These are phyloP conservation scores for Penicillium odoratum DNA, from an alignment of 495 filamentous ascomycete species.

Conservation along the genomic window DNA sequence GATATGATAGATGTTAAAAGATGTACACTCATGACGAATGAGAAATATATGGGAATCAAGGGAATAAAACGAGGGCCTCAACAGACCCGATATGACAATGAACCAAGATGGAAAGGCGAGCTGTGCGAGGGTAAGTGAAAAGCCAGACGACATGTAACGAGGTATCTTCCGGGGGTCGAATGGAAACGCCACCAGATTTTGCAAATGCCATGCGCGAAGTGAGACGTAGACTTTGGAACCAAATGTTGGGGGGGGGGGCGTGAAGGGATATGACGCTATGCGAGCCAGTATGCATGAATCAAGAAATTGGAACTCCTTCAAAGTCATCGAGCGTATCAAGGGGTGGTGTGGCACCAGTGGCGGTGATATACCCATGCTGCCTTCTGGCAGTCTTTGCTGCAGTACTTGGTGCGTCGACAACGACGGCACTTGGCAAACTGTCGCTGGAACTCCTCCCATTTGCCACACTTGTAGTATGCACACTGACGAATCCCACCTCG, in stretches of 20 bases:
- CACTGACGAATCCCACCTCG: slow-evolving; percentile 93
- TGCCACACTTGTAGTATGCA: slow-evolving; percentile 95
- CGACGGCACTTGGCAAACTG: slow-evolving; percentile 98
- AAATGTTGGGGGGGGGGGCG: slow-evolving; percentile 25
- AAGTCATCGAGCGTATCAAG: slow-evolving; percentile 42
- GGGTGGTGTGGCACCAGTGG: slow-evolving; percentile 88
- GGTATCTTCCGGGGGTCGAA: slow-evolving; percentile 44
- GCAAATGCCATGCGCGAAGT: slow-evolving; percentile 46
- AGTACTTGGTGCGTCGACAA: slow-evolving; percentile 97
- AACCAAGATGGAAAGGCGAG: slow-evolving; percentile 10
- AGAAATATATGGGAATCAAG: slow-evolving; percentile 30
- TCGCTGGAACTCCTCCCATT: slow-evolving; percentile 93
- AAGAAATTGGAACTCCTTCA: slow-evolving; percentile 27
- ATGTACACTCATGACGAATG: slow-evolving; percentile 37
- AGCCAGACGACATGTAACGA: slow-evolving; percentile 37
- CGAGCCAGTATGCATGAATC: slow-evolving; percentile 48
- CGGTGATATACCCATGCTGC: slow-evolving; percentile 97
- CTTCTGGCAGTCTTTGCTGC: slow-evolving; percentile 99
- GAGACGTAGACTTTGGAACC: slow-evolving; percentile 34
- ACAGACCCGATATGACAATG: slow-evolving; percentile 10
- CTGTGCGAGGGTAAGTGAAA: slow-evolving; percentile 14
- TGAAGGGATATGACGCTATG: slow-evolving; percentile 45
- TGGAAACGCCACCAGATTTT: slow-evolving; percentile 45
- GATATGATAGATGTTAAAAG: slow-evolving; percentile 20
- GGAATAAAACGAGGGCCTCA: slow-evolving; percentile 16